Percentiles rank a stretch among this genome's conserved stretches.
Conservation (phyloP, 257 asterid genomes). For the Nyctanthes arbortristis region DNA sequence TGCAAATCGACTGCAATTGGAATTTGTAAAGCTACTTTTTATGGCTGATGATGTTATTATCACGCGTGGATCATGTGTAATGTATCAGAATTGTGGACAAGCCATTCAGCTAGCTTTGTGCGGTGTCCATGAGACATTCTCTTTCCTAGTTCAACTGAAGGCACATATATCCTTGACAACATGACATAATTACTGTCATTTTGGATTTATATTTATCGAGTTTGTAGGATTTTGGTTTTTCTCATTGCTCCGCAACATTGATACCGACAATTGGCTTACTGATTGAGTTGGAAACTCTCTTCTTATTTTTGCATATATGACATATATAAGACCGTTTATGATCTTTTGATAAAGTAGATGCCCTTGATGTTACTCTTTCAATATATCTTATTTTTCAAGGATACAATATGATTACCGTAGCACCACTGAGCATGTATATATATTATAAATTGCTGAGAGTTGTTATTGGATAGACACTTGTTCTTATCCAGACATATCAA, state of each 20-base stretch:
- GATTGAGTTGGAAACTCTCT: neutral
- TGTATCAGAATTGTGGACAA: constrained; percentile 18
- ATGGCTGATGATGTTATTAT: constrained; percentile 4
- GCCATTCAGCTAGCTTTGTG: neutral
- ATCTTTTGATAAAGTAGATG: neutral
- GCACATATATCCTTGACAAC: neutral
- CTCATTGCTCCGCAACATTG: neutral
- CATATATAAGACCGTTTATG: constrained; percentile 12
- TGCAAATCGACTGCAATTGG: neutral
- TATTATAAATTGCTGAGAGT: too few relatives aligned
- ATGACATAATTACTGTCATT: neutral
- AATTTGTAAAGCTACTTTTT: constrained; percentile 17
- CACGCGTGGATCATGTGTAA: neutral
- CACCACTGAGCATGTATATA: neutral
- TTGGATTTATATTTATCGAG: neutral
- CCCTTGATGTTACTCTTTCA: neutral
- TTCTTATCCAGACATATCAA: too few relatives aligned
- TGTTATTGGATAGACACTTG: too few relatives aligned
- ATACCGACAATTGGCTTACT: neutral
- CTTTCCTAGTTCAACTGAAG: neutral
- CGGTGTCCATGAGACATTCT: constrained; percentile 9
- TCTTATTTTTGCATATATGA: neutral
- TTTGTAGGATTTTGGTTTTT: neutral
- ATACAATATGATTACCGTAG: neutral
- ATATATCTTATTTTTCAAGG: neutral